Evolutionary conservation across 2,329 filamentous ascomycete genomes (phyloP), one percentile per base, ranked within the genome.

Genomic region (Claviceps humidiphila): DNA sequence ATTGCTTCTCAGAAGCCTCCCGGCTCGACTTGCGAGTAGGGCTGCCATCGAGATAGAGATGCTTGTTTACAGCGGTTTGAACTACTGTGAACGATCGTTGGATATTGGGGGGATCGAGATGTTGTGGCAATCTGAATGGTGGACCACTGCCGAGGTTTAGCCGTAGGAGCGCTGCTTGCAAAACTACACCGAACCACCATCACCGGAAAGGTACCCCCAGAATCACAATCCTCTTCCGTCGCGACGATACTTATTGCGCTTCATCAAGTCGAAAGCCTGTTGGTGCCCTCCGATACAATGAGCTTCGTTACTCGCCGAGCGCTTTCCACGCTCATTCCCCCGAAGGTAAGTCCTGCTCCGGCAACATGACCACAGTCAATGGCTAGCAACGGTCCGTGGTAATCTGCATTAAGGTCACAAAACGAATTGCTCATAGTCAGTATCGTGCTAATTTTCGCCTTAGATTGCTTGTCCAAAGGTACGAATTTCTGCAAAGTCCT

Each of bases 301-400:
- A 95, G 89, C 80, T 93, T 84, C 82, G 80, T 94, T 68, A 81
- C 84, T 68, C 87, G 87, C 75, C 84, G 90, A 76, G 87, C 82
- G 80, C 85, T 96, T 69, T 97, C 93, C 70, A 95, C 94, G 79
- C 85, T 98, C 73, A 96, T 98, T 66, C 94, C 94, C 64, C 93
- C 94, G 68, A 98, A 98, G 89, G 91, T 95, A 77, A 63, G 77
- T 63, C 56, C 8, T 30, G 9, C 38, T 2, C 13, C 20, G 16
- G n/a, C 26, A 46, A 49, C 30, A n/a, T 4, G 2, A 13, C 2
- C 14, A 34, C 9, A 43, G 20, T 38, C 37, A 22, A 45, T 34
- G 30, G 8, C 30, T 9, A 34, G 30, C 4, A 34, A 34, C 4
- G 30, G 30, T 34, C 9, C 30, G 30, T 34, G 30, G 30, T 11